Conservation (phyloP, 306 rosid species). For the Macrotyloma uniflorum region DNA sequence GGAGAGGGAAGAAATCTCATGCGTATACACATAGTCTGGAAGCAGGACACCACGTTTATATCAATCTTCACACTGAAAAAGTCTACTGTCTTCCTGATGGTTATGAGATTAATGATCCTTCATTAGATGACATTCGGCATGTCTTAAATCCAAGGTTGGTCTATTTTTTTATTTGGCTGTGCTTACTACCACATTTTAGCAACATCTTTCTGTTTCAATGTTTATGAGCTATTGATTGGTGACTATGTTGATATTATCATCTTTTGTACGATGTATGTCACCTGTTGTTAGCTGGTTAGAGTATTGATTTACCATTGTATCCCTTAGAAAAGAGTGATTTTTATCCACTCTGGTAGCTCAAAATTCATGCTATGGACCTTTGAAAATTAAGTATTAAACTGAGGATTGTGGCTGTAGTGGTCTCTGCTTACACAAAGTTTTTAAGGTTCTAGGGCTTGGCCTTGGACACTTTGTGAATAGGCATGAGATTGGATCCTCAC, state of each 20-base stretch:
- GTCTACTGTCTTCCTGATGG: constrained; percentile 99
- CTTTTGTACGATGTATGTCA: constrained; percentile 1
- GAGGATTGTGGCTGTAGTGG: not conserved
- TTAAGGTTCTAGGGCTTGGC: not conserved
- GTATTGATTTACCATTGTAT: not conserved
- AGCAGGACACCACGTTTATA: constrained; percentile 95
- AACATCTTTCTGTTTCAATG: not conserved
- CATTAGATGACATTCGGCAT: constrained; percentile 95
- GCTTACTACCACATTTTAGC: constrained; percentile 13
- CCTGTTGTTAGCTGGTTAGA: not conserved
- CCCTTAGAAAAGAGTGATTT: not conserved
- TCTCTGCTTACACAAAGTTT: constrained; percentile 12
- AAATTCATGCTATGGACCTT: constrained; percentile 2
- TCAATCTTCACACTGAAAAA: constrained; percentile 91
- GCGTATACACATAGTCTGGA: constrained; percentile 99
- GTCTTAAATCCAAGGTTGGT: constrained; percentile 92
- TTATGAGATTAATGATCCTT: constrained; percentile 94
- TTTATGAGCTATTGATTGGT: not conserved
- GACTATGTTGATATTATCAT: not conserved
- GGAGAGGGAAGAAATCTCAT: constrained; percentile 94
- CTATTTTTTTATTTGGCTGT: constrained; percentile 14
- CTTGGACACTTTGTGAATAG: not conserved
- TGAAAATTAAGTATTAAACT: not conserved
- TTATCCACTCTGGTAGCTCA: constrained; percentile 1
- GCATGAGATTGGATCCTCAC: not conserved